These are phyloP conservation scores for Cynanchum wilfordii DNA, from an alignment of 257 asterid genomes.

Conservation along the genomic window DNA sequence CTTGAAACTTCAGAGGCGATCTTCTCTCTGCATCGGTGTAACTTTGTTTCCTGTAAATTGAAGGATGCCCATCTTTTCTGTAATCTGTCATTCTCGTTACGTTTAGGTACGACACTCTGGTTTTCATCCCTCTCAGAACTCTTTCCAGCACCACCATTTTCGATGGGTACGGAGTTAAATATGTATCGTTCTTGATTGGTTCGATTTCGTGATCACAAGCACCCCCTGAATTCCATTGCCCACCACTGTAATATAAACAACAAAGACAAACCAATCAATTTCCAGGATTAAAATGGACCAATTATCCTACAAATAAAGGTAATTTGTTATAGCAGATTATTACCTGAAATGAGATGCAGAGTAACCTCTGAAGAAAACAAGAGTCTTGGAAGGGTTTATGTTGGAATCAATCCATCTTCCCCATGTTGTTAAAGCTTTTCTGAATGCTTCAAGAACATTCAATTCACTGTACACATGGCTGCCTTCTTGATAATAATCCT, in stretches of 20 bases:
- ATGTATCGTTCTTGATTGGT: conserved; percentile 46
- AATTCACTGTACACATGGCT: conserved; percentile 50
- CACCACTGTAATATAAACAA: conserved; percentile 42
- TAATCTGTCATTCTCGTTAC: conserved; percentile 61
- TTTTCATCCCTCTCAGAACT: conserved; percentile 38
- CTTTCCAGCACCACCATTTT: conserved; percentile 49
- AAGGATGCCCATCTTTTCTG: conserved; percentile 66
- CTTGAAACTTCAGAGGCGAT: conserved; percentile 38
- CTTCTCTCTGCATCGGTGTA: conserved; percentile 39
- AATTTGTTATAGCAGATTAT: too few species aligned
- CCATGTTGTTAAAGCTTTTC: conserved; percentile 66
- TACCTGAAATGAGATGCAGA: conserved; percentile 78
- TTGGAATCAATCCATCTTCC: conserved; percentile 61
- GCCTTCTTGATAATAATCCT: conserved; percentile 78
- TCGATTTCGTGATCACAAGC: conserved; percentile 51
- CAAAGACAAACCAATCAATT: not conserved
- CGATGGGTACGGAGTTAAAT: conserved; percentile 41
- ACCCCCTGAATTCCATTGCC: conserved; percentile 81
- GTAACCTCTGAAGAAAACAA: conserved; percentile 66
- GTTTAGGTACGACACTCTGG: conserved; percentile 43
- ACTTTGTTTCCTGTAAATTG: conserved; percentile 47
- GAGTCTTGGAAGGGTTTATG: conserved; percentile 42
- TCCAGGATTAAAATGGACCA: too few species aligned
- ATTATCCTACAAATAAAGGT: too few species aligned
- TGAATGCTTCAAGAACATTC: conserved; percentile 60